Percentiles rank a stretch among this genome's conserved stretches.
phyloP scores from a whole-genome alignment of 768 basidiomycete species.

The Chalciporus chontae region DNA sequence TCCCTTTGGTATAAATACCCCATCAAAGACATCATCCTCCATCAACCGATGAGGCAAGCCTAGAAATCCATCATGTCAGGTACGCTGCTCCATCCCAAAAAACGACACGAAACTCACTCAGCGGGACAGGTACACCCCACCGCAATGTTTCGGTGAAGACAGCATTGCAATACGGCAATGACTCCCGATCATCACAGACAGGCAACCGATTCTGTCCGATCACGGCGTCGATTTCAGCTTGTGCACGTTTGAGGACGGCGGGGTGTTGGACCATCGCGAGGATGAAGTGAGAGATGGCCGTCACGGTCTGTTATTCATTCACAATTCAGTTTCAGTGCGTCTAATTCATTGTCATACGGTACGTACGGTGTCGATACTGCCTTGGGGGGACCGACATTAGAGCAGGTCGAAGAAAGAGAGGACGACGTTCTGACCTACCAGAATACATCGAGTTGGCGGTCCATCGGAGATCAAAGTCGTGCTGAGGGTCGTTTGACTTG shows the following conservation, averaged over 20 bases:
- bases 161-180: conserved; percentile 57
- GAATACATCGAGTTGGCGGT: conserved; percentile 82
- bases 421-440: conserved; percentile 24
- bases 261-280: conserved; percentile 66
- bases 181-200: conserved; percentile 49
- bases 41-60: conserved; percentile 63
- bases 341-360: neutral
- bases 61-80: conserved; percentile 19
- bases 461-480: conserved; percentile 73
- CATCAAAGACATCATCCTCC: conserved; percentile 63
- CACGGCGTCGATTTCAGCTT: conserved; percentile 62
- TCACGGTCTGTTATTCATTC: conserved; percentile 40
- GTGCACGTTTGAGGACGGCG: conserved; percentile 52
- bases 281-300: conserved; percentile 52
- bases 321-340: conserved; percentile 14
- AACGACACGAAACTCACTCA: conserved; percentile 38
- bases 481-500: conserved; percentile 23
- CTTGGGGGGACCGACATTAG: conserved; percentile 14
- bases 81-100: too few species aligned
- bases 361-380: conserved; percentile 61
- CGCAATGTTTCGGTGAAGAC: conserved; percentile 53
- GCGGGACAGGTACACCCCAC: conserved; percentile 56
- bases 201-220: conserved; percentile 48
- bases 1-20: conserved; percentile 59
- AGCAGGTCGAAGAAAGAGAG: neutral